Evolutionary conservation across 768 basidiomycete genomes (phyloP).

Genomic region (Trametes sanguinea): DNA sequence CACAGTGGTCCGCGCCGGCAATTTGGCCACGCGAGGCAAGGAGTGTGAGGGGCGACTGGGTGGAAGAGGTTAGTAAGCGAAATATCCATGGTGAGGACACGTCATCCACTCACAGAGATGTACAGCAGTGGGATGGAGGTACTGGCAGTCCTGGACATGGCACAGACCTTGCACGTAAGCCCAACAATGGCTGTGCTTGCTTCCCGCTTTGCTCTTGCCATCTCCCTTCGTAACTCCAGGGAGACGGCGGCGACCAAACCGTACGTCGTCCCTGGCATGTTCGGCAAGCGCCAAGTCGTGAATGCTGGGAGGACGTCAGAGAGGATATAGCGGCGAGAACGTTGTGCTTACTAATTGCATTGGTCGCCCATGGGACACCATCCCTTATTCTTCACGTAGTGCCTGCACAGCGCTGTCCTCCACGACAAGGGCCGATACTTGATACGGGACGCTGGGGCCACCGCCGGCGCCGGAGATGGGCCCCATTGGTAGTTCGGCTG

Average conservation of each 20-base stretch:
- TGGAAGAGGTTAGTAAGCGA: constrained; percentile 1
- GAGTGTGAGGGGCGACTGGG: constrained; percentile 39
- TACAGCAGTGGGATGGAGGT: constrained; percentile 35
- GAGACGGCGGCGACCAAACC: constrained; percentile 20
- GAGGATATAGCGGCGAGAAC: background rate
- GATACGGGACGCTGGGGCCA: constrained; percentile 8
- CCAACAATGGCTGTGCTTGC: constrained; percentile 40
- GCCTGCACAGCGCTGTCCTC: constrained; percentile 43
- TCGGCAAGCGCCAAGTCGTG: constrained; percentile 35
- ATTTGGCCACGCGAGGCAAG: constrained; percentile 38
- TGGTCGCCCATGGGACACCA: constrained; percentile 45
- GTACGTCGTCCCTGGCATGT: constrained; percentile 28
- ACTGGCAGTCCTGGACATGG: constrained; percentile 31
- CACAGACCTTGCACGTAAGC: constrained; percentile 40
- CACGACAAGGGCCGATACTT: constrained; percentile 32
- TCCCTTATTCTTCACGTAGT: constrained; percentile 44
- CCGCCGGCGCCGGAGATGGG: background rate
- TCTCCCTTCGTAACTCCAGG: background rate
- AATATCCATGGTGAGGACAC: background rate
- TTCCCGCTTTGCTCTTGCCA: constrained; percentile 23
- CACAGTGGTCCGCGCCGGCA: constrained; percentile 30
- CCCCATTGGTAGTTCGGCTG: constrained; percentile 15
- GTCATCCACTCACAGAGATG: constrained; percentile 35
- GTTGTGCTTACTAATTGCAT: constrained; percentile 43
- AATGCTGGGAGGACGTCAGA: constrained; percentile 32